Base-by-base conservation (phyloP, 108 stramenopile genomes). In the Nitzschia sp. region DNA sequence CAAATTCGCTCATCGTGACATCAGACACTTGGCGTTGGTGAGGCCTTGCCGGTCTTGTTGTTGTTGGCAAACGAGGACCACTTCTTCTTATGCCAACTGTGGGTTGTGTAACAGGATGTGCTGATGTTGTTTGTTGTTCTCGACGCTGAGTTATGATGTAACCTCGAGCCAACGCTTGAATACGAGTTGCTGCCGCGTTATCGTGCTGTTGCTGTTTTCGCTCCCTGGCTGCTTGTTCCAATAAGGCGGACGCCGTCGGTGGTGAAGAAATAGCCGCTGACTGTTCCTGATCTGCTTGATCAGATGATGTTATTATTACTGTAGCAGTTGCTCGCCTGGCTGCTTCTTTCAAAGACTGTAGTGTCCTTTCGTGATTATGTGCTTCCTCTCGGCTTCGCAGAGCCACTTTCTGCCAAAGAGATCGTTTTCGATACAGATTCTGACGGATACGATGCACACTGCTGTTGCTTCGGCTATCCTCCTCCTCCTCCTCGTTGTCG, bases 1-100 rank as follows among this genome's bases (percentile, higher is more conserved):
- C 48, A 50, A 50, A 50, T 8, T 50, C 48, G 19, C 48, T 50
- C 48, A 50, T 50, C 4, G 48, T 50, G 48, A 50, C 19, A 19
- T 22, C 21, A 4, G 48, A 50, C 5, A 21, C 9, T 21, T 50
- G 48, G 48, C 48, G 48, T 21, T 50, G 48, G 48, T 50, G 48
- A n/a, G 13, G 13, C 16, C 48, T 11, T 41, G 38, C 13, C 38
- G n/a, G n/a, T n/a, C n/a, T n/a, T n/a, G n/a, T n/a, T n/a, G n/a
- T n/a, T n/a, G n/a, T n/a, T n/a, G n/a, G n/a, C n/a, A n/a, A 13
- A 13, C 38, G 13, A 41, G 38, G 6, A 41, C 38, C 9, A 41
- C 38, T 41, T 41, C 9, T 41, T 6, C 38, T 41, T 6, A 6
- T 41, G 38, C 38, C 13, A n/a, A n/a, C n/a, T n/a, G n/a, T n/a